phyloP scores from a whole-genome alignment of 148 eudicot species.

The Persicaria maculosa region DNA sequence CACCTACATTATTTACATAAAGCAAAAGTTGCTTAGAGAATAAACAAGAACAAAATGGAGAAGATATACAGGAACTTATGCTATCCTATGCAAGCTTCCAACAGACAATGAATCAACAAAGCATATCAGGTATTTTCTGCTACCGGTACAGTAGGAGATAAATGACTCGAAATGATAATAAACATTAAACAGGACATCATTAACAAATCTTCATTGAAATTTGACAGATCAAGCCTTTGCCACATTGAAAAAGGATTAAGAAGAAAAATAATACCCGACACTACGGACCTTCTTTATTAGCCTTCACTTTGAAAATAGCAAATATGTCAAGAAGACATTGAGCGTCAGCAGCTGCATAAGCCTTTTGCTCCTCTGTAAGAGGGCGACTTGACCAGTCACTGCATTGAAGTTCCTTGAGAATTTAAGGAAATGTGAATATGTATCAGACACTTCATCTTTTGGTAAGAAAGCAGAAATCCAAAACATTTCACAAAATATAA shows the following conservation, averaged over 20 bases:
- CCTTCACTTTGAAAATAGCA: conserved; percentile 48
- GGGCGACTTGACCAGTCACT: conserved; percentile 99
- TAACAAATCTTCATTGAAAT: not conserved
- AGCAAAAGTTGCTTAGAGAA: not conserved
- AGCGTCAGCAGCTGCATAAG: conserved; percentile 91
- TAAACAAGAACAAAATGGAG: not conserved
- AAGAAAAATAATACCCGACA: not conserved
- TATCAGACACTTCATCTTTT: not conserved
- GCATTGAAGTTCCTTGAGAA: conserved; percentile 85
- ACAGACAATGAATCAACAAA: not conserved
- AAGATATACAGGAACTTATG: not conserved
- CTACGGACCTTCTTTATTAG: conserved; percentile 64
- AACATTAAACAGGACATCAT: not conserved
- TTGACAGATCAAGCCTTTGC: not conserved
- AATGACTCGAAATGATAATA: not conserved
- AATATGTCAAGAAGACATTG: conserved; percentile 78
- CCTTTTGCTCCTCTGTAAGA: conserved; percentile 76
- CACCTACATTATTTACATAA: conserved; percentile 31
- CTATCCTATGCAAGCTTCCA: not conserved
- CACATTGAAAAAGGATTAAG: not conserved
- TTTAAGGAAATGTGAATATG: not conserved
- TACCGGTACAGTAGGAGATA: not conserved
- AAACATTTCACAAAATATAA: not conserved
- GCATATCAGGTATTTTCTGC: not conserved
- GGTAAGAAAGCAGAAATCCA: not conserved